Evolutionary conservation across 139 green algal species (phyloP).

Genomic region (Auxenochlorella pyrenoidosa): DNA sequence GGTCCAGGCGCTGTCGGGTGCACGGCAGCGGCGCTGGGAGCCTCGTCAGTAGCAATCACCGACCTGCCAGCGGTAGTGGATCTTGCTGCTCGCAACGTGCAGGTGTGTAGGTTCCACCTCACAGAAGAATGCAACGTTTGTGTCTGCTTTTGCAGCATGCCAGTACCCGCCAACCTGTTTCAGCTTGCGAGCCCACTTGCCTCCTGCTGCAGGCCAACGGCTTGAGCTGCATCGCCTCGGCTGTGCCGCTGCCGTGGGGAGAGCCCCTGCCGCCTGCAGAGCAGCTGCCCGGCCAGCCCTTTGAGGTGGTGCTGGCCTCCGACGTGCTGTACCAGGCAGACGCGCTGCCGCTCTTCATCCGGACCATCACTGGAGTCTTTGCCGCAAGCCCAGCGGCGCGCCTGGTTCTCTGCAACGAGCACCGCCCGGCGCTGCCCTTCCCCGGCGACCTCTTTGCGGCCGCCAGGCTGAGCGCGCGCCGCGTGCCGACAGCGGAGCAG

Average conservation of each 20-base stretch:
- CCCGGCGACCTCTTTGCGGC: not conserved
- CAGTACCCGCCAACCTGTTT: too few species aligned
- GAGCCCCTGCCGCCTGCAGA: not conserved
- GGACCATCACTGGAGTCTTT: not conserved
- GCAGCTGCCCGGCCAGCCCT: conserved; percentile 2
- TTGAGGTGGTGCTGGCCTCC: conserved; percentile 56
- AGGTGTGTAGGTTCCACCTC: conserved; percentile 33
- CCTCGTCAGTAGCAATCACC: conserved; percentile 39
- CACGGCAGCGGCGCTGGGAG: conserved; percentile 50
- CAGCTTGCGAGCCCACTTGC: too few species aligned
- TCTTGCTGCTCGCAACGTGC: conserved; percentile 44
- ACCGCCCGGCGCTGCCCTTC: conserved; percentile 36
- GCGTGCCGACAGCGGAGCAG: conserved; percentile 42
- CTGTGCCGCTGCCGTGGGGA: conserved; percentile 44
- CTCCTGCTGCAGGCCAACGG: conserved; percentile 22
- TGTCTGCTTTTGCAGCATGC: too few species aligned
- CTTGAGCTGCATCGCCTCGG: not conserved
- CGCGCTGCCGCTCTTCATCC: conserved; percentile 37
- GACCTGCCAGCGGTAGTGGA: conserved; percentile 46
- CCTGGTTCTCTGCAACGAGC: conserved; percentile 38
- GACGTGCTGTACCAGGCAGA: conserved; percentile 52
- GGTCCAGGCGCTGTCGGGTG: conserved; percentile 48
- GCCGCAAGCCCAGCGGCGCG: not conserved
- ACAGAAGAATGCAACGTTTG: too few species aligned
- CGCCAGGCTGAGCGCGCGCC: conserved; percentile 23